phyloP scores from a whole-genome alignment of 257 asterid species.

The Plectranthus barbatus region DNA sequence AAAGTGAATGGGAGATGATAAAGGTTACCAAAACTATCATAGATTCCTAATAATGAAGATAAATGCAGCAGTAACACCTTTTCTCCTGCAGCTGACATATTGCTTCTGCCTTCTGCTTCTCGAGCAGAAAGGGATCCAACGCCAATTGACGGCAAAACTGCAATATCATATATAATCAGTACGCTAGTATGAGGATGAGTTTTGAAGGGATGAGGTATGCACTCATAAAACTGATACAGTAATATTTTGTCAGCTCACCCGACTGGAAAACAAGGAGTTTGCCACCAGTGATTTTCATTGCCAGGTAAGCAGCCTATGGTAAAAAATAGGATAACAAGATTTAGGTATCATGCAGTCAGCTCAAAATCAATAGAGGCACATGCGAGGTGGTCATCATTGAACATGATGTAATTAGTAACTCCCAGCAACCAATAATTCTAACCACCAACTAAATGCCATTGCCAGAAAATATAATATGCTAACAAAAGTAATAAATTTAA shows the following conservation, averaged over 20 bases:
- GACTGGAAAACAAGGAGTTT: slow-evolving; percentile 96
- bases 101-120: slow-evolving; percentile 96
- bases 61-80: slow-evolving; percentile 54
- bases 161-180: slow-evolving; percentile 17
- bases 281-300: slow-evolving; percentile 94
- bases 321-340: slow-evolving; percentile 6
- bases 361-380: slow-evolving; percentile 4
- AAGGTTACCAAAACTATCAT: neutral
- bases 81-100: slow-evolving; percentile 73
- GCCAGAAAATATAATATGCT: neutral
- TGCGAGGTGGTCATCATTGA: slow-evolving; percentile 10
- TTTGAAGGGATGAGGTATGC: neutral
- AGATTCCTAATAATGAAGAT: slow-evolving; percentile 6
- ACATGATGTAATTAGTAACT: slow-evolving; percentile 4
- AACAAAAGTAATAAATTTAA: neutral
- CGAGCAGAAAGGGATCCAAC: slow-evolving; percentile 94
- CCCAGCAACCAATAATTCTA: neutral
- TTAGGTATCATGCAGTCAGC: neutral
- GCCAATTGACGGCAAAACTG: slow-evolving; percentile 88
- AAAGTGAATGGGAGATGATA: neutral
- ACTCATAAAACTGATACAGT: neutral
- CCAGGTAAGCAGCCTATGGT: slow-evolving; percentile 93
- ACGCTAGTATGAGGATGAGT: neutral
- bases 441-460: neutral
- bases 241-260: slow-evolving; percentile 37